Base-by-base conservation (phyloP, 129 eudicot genomes). In the Silybum marianum region DNA sequence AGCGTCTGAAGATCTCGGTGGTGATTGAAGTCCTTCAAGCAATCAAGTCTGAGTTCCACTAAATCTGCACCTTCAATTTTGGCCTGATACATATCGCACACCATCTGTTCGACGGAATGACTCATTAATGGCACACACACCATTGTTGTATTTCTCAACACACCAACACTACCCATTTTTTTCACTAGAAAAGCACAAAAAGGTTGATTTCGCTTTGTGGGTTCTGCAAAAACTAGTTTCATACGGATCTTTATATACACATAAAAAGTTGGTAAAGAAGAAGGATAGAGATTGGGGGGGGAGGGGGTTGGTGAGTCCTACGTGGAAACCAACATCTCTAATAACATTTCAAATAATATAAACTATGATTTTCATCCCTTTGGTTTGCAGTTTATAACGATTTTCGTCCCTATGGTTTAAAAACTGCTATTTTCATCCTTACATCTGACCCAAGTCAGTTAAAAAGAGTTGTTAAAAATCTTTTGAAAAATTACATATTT, bases 21-120 rank as follows among this genome's bases (percentile, higher is more conserved):
- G 9, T 87, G 89, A 25, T 32, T 1, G 18, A 91, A 91, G 7
- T 71, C 46, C 54, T 84, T 83, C 36, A 90, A 23, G 78, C 44
- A 87, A 54, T 90, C 93, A 26, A 93, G 88, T 78, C 93, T 60
- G 70, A 93, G 82, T 80, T 93, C 93, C 16, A 93, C 90, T 0
- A 87, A 36, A 67, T 93, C 93, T 1, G 96, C 97, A 0, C 97
- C 97, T 51, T 88, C 80, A 14, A 79, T 42, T 78, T 90, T 93
- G 12, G 93, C 97, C 77, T 83, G 77, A 24, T 38, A 44, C 96
- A 93, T 93, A 16, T 86, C 96, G 7, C 25, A 19, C 79, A 86
- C 62, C 90, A 89, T 74, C 82, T 90, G 83, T 48, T 93, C 90
- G 66, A 90, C 89, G 14, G 83, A 76, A 22, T 78, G 75, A 51